Evolutionary conservation across 2,329 filamentous ascomycete species (phyloP).

Genomic region (Fusarium sp.): DNA sequence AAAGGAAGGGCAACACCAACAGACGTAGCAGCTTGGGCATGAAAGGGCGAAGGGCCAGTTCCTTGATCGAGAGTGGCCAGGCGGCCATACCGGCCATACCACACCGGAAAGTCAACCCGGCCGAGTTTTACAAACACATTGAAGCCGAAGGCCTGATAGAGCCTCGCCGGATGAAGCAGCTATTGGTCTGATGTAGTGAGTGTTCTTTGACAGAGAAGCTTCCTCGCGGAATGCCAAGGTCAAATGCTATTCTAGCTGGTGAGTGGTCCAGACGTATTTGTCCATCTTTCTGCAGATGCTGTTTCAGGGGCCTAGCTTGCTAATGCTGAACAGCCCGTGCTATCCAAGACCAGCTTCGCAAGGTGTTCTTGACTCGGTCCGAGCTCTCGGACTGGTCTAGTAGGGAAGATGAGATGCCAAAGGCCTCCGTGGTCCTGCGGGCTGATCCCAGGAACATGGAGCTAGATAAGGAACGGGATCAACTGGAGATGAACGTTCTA

Average conservation of each 20-base stretch:
- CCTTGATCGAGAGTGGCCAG: constrained; percentile 88
- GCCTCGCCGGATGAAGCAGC: constrained; percentile 91
- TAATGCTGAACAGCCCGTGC: constrained; percentile 74
- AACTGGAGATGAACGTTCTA: constrained; percentile 85
- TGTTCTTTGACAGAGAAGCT: constrained; percentile 85
- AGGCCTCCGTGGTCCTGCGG: constrained; percentile 75
- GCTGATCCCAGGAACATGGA: constrained; percentile 92
- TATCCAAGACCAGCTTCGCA: constrained; percentile 91
- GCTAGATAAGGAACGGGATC: constrained; percentile 82
- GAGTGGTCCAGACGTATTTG: constrained; percentile 46
- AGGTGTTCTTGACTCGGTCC: constrained; percentile 84
- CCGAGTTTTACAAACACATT: constrained; percentile 97
- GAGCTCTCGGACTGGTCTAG: constrained; percentile 95
- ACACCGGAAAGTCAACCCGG: constrained; percentile 82
- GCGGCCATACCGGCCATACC: constrained; percentile 88
- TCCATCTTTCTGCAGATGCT: not conserved
- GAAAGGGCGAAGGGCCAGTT: constrained; percentile 90
- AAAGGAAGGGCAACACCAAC: constrained; percentile 79
- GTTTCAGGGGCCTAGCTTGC: constrained; percentile 51
- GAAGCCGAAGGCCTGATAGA: constrained; percentile 86
- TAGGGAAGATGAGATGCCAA: constrained; percentile 69
- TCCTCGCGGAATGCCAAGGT: constrained; percentile 72
- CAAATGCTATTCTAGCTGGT: constrained; percentile 80
- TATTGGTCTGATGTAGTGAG: constrained; percentile 96
- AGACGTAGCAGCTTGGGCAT: constrained; percentile 90